A percentile compares a stretch with the other conserved stretches of the same genome.
Conservation (phyloP, 2,329 filamentous ascomycete genomes). For the Monosporascus sp. region DNA sequence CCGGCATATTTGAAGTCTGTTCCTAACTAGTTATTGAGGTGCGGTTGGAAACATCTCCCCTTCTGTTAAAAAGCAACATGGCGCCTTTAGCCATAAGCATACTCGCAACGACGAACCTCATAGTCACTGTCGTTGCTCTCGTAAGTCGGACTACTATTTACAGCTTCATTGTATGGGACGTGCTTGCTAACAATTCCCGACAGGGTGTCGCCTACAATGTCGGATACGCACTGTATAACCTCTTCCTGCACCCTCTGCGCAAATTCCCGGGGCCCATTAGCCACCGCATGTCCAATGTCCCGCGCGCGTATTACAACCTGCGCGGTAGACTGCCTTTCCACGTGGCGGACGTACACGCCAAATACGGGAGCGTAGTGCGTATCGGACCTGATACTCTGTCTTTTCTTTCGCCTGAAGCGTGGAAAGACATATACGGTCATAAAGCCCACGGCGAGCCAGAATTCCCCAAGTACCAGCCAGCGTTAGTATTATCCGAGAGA, state of each 20-base stretch:
- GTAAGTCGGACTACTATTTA: neutral
- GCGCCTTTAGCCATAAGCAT: neutral
- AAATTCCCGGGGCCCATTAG: neutral
- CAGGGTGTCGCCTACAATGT: neutral
- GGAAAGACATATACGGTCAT: slow-evolving; percentile 4
- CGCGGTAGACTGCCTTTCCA: neutral
- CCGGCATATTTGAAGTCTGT: too few species aligned
- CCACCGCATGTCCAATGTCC: neutral
- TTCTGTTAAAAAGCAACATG: neutral
- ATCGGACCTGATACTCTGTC: neutral
- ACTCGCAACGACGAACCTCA: neutral
- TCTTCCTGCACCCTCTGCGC: slow-evolving; percentile 2
- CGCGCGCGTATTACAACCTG: neutral
- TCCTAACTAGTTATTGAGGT: too few species aligned
- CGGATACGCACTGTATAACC: neutral
- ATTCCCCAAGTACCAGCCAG: neutral
- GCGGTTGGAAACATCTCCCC: neutral
- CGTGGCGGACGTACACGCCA: neutral
- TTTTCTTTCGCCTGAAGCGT: neutral
- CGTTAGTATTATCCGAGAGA: neutral
- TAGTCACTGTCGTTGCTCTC: neutral
- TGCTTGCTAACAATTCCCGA: neutral
- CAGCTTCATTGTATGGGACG: neutral
- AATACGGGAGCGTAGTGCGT: neutral
- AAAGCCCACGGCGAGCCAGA: neutral